These are phyloP conservation scores for Batkoa obscura DNA, from an alignment of 371 early-diverging fungal species.

Conservation along the genomic window DNA sequence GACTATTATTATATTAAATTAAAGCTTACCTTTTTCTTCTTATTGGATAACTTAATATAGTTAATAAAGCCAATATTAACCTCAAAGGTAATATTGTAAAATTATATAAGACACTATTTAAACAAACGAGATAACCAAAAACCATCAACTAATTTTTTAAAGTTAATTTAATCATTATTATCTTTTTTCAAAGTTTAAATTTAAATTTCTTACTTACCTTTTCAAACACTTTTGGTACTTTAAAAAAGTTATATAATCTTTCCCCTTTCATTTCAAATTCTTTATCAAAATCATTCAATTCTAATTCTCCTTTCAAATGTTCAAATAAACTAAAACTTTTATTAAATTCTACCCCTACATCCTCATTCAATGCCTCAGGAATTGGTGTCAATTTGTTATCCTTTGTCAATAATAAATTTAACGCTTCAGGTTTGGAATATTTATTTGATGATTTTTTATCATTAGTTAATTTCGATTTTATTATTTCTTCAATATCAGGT, in stretches of 20 bases:
- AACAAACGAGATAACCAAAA: conserved; percentile 78
- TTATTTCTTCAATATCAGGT: too few species aligned
- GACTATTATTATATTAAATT: too few species aligned
- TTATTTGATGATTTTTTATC: too few species aligned
- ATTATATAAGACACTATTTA: conserved; percentile 82
- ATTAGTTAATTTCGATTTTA: too few species aligned
- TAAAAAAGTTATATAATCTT: conserved; percentile 60
- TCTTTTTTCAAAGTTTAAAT: not conserved
- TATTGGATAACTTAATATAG: conserved; percentile 18
- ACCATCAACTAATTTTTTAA: conserved; percentile 25
- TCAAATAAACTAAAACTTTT: conserved; percentile 16
- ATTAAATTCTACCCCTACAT: too few species aligned
- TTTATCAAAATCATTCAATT: conserved; percentile 47
- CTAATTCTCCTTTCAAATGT: conserved; percentile 43
- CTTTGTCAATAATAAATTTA: too few species aligned
- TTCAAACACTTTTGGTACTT: conserved; percentile 61
- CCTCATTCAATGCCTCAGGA: too few species aligned
- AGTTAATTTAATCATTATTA: not conserved
- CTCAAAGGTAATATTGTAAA: conserved; percentile 67
- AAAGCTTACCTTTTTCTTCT: not conserved
- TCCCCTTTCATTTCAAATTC: conserved; percentile 63
- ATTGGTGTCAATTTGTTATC: too few species aligned
- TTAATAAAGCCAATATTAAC: conserved; percentile 40
- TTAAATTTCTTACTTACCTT: conserved; percentile 23
- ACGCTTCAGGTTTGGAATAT: too few species aligned